These are phyloP conservation scores for Claviceps arundinis DNA, from an alignment of 2,329 filamentous ascomycete genomes.

Conservation along the genomic window DNA sequence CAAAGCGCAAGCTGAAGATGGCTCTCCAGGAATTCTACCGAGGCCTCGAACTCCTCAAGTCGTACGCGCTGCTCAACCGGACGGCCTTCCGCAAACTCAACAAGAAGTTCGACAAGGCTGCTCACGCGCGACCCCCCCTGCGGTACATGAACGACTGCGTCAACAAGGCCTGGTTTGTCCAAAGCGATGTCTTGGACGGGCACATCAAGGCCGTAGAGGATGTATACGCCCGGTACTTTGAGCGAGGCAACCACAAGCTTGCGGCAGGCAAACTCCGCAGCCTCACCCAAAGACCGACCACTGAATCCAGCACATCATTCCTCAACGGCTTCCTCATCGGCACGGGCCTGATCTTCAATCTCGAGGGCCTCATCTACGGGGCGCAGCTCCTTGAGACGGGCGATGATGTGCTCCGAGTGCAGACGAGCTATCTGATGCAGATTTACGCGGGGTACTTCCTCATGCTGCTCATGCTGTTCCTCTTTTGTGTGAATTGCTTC, in stretches of 20 bases:
- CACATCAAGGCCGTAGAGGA: conserved; percentile 77
- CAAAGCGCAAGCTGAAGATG: conserved; percentile 82
- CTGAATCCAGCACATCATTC: conserved; percentile 45
- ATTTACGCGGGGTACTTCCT: conserved; percentile 90
- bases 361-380: conserved; percentile 53
- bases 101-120: conserved; percentile 95
- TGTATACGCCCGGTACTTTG: conserved; percentile 88
- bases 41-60: conserved; percentile 79
- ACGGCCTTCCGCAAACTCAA: conserved; percentile 95
- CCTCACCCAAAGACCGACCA: conserved; percentile 43
- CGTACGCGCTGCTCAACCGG: conserved; percentile 77
- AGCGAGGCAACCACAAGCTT: conserved; percentile 83
- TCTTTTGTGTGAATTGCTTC: conserved; percentile 79
- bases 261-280: conserved; percentile 77
- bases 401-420: conserved; percentile 32
- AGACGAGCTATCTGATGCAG: conserved; percentile 63
- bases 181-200: conserved; percentile 70
- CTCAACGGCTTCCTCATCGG: conserved; percentile 54
- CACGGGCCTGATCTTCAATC: conserved; percentile 48
- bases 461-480: conserved; percentile 60
- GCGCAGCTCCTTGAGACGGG: conserved; percentile 35
- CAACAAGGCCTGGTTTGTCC: conserved; percentile 80
- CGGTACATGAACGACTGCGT: conserved; percentile 87
- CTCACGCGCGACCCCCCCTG: conserved; percentile 62
- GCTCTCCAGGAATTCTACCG: conserved; percentile 91